Percentiles rank a stretch among this genome's conserved stretches.
Evolutionary conservation across 2,329 filamentous ascomycete genomes (phyloP).

Genomic region (Fusarium bactridioides): DNA sequence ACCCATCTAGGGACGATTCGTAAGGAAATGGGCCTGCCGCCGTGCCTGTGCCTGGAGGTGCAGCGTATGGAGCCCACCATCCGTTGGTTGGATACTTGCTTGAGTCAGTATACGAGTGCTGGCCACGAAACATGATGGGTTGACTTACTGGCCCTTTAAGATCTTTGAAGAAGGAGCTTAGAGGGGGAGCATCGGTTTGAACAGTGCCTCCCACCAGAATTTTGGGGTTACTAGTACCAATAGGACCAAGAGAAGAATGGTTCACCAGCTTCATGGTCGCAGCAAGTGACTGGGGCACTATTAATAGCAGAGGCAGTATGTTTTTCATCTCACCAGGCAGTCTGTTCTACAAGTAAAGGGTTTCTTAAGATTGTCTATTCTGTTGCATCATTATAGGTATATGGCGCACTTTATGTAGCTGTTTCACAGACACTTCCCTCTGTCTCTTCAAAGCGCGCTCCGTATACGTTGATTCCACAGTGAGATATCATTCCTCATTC

Average conservation of each 20-base stretch:
- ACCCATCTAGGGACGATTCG: not conserved
- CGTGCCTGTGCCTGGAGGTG: not conserved
- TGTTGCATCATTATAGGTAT: too few relatives aligned
- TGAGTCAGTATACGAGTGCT: not conserved
- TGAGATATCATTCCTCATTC: not conserved
- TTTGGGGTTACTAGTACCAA: not conserved
- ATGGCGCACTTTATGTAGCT: not conserved
- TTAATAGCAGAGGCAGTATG: not conserved
- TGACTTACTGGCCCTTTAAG: not conserved
- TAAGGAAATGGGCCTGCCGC: not conserved
- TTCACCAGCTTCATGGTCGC: not conserved
- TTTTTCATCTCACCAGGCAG: not conserved
- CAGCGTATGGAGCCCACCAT: not conserved
- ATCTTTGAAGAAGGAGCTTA: not conserved
- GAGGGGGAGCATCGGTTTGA: not conserved
- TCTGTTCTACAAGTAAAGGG: accelerated
- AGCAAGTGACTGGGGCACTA: not conserved
- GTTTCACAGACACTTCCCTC: not conserved
- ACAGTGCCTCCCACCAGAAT: not conserved
- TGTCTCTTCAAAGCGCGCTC: accelerated
- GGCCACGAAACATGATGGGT: not conserved
- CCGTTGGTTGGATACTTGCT: not conserved
- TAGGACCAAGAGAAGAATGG: not conserved
- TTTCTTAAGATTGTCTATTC: not conserved
- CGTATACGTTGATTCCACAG: not conserved